Base-by-base conservation (phyloP, 441 rosid genomes). In the Mallotus repandus region DNA sequence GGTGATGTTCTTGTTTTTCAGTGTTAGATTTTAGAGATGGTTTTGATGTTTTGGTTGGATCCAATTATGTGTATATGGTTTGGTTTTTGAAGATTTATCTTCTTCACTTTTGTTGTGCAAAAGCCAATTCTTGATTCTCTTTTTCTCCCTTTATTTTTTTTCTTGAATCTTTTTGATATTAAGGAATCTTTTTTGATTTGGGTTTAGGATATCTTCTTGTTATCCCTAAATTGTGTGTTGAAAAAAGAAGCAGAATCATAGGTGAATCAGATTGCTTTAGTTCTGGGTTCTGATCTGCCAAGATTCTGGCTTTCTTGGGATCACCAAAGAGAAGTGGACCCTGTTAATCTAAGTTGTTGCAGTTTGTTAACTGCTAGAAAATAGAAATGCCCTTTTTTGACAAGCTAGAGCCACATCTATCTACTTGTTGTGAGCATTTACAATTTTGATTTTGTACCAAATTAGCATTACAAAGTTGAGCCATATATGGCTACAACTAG, bases 61-160 rank as follows among this genome's bases (percentile, higher is more conserved):
- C 80, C 74, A 76, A 54, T 63, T 74, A 63, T 71, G 80, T 71
- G 74, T 53, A 78, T 46, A 78, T 45, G 60, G 69, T 58, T 76
- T 67, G 69, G 16, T 70, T 63, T 22, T 21, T 19, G 68, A 76
- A 57, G 43, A 45, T 48, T 32, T 56, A 48, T 29, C 16, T 68
- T 29, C 3, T 43, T 22, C 9, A 18, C 3, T 65, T 0, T 55
- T 56, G 3, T 10, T 63, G 43, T 58, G 10, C 14, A 52, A 54
- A 48, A 66, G 41, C 46, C 38, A 46, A 55, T 19, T 49, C 53
- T 46, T 21, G 25, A 69, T n/a, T 52, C 29, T 52, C 48, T 38
- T 50, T 19, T 13, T 12, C 18, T 22, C 10, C 5, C 19, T 45
- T 35, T 52, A 21, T 19, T 35, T 35, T 35, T 5, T 35, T 35